Conservation (phyloP, 1,284 basidiomycete species). For the Apiotrichum laibachii region DNA sequence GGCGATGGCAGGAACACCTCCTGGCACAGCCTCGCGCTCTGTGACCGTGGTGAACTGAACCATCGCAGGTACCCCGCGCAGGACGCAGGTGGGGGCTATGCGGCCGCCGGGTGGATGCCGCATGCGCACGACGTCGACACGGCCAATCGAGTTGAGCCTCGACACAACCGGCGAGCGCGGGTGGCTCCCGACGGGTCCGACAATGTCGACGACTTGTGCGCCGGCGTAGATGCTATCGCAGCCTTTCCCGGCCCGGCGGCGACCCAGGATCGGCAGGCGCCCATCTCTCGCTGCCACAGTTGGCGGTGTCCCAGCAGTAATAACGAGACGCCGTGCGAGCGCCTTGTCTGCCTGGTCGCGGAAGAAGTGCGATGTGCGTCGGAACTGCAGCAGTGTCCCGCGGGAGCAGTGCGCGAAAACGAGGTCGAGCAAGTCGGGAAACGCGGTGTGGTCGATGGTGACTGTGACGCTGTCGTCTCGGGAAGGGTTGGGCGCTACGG, state of each 20-base stretch:
- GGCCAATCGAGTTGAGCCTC: background rate
- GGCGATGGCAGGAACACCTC: background rate
- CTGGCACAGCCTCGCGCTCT: background rate
- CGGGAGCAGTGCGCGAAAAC: background rate
- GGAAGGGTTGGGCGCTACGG: no score
- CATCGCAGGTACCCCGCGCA: background rate
- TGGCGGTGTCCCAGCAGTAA: background rate
- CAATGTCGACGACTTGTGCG: background rate
- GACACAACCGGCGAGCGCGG: background rate
- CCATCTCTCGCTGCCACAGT: background rate
- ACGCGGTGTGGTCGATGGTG: constrained; percentile 9
- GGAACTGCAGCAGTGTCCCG: constrained; percentile 5
- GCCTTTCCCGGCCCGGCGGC: background rate
- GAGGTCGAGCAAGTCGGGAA: constrained; percentile 15
- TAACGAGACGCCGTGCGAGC: constrained; percentile 1
- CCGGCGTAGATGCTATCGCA: background rate
- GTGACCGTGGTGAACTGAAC: background rate
- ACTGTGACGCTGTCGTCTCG: background rate
- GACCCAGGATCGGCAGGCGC: background rate
- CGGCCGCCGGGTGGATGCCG: background rate
- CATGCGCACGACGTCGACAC: background rate
- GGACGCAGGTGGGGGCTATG: background rate
- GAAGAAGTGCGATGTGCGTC: background rate
- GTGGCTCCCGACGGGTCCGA: background rate
- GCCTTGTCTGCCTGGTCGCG: background rate